Evolutionary conservation across 2,329 filamentous ascomycete species (phyloP).

Genomic region (Phyllosticta capitalensis): DNA sequence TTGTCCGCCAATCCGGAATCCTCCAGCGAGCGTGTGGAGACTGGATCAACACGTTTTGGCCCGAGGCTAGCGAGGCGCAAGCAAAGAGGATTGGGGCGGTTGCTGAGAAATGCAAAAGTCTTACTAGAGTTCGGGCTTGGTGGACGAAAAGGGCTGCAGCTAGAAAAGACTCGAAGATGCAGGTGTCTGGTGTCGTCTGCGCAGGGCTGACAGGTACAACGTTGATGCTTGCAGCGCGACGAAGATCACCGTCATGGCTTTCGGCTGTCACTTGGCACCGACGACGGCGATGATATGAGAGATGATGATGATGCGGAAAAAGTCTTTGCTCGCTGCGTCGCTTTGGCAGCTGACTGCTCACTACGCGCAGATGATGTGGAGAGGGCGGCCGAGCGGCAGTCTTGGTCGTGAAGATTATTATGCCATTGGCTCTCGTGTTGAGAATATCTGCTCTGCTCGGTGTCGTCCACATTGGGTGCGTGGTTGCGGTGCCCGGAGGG

Average conservation of each 20-base stretch:
- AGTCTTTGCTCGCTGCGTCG: neutral
- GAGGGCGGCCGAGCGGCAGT: neutral
- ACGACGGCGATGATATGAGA: neutral
- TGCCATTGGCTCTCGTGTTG: neutral
- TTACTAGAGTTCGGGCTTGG: neutral
- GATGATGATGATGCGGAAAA: neutral
- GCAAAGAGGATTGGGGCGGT: neutral
- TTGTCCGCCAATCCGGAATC: neutral
- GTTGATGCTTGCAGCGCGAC: neutral
- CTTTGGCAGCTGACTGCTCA: neutral
- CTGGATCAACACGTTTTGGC: neutral
- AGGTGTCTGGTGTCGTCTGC: neutral
- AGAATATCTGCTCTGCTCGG: neutral
- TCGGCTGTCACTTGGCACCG: neutral
- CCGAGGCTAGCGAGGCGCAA: neutral
- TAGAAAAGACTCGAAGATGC: neutral
- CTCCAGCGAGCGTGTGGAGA: neutral
- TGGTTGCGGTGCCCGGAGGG: neutral
- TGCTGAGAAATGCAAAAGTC: neutral
- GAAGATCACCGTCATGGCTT: neutral
- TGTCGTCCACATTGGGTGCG: neutral
- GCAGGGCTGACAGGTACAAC: neutral
- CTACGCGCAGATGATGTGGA: neutral
- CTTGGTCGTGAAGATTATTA: neutral
- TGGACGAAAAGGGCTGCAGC: neutral